These are phyloP conservation scores for Hygrocybe coccinea DNA, from an alignment of 768 basidiomycete genomes.

Conservation along the genomic window DNA sequence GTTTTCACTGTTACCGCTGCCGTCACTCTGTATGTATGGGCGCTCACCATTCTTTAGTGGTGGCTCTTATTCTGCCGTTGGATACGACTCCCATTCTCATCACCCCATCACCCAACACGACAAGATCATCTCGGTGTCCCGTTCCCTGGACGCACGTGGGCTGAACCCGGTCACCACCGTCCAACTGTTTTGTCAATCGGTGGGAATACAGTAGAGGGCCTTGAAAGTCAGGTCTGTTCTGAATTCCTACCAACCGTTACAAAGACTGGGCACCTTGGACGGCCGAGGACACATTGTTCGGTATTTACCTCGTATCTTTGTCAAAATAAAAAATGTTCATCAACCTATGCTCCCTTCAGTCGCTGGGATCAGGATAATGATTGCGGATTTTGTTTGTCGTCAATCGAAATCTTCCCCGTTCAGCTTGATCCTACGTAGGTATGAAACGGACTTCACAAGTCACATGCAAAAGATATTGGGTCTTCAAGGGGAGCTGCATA, in stretches of 20 bases:
- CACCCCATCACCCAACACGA: constrained; percentile 47
- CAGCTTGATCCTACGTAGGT: constrained; percentile 14
- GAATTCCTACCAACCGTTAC: constrained; percentile 39
- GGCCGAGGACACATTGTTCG: constrained; percentile 41
- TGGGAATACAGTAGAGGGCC: constrained; percentile 42
- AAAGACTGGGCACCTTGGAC: constrained; percentile 39
- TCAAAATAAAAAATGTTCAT: background rate
- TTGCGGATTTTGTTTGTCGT: constrained; percentile 37
- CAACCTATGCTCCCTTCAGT: constrained; percentile 36
- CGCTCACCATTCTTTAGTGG: constrained; percentile 52
- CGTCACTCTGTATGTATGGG: too few species aligned
- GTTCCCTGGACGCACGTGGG: constrained; percentile 48
- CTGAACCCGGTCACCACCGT: constrained; percentile 44
- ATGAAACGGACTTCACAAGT: constrained; percentile 15
- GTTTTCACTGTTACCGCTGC: constrained; percentile 14
- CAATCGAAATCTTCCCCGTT: background rate
- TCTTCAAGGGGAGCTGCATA: constrained; percentile 46
- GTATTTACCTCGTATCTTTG: constrained; percentile 27
- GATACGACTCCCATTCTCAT: constrained; percentile 17
- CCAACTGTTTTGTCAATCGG: constrained; percentile 58
- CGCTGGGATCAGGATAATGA: constrained; percentile 66
- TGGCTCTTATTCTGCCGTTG: constrained; percentile 54
- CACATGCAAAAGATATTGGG: constrained; percentile 37
- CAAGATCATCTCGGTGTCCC: constrained; percentile 44
- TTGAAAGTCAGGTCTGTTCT: constrained; percentile 36